Conservation (phyloP, 768 basidiomycete genomes). For the Tubosaeta sp. region DNA sequence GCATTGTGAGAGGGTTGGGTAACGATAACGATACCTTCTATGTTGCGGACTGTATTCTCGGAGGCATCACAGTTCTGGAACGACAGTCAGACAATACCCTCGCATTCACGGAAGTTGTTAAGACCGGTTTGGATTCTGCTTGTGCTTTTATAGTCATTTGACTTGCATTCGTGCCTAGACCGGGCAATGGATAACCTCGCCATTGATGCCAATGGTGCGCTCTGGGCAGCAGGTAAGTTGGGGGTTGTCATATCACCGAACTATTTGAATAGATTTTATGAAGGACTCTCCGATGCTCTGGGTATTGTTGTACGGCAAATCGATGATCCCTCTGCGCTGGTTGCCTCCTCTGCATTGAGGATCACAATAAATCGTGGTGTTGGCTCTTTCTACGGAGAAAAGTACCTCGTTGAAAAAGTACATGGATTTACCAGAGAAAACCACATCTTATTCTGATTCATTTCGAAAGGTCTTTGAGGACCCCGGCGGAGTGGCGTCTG, state of each 20-base stretch:
- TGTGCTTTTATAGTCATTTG: not conserved
- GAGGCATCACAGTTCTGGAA: slow-evolving; percentile 52
- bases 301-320: slow-evolving; percentile 37
- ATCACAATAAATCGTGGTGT: slow-evolving; percentile 51
- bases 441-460: slow-evolving; percentile 2
- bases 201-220: slow-evolving; percentile 52
- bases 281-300: slow-evolving; percentile 43
- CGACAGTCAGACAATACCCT: slow-evolving; percentile 56
- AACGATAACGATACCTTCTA: slow-evolving; percentile 58
- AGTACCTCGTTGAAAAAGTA: slow-evolving; percentile 57
- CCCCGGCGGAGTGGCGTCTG: slow-evolving; percentile 53
- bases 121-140: slow-evolving; percentile 40
- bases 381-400: slow-evolving; percentile 54
- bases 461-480: slow-evolving; percentile 59
- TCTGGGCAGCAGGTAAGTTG: slow-evolving; percentile 58
- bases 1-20: slow-evolving; percentile 46
- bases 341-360: slow-evolving; percentile 49
- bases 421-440: not conserved
- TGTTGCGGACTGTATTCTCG: slow-evolving; percentile 44
- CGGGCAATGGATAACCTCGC: slow-evolving; percentile 57
- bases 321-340: slow-evolving; percentile 35
- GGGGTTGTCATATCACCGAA: not conserved
- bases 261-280: not conserved
- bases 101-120: slow-evolving; percentile 47
- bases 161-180: slow-evolving; percentile 32